Percentiles rank a stretch among this genome's conserved stretches.
These are phyloP conservation scores for Aspergillus homomorphus DNA, from an alignment of 495 filamentous ascomycete genomes.

Conservation along the genomic window DNA sequence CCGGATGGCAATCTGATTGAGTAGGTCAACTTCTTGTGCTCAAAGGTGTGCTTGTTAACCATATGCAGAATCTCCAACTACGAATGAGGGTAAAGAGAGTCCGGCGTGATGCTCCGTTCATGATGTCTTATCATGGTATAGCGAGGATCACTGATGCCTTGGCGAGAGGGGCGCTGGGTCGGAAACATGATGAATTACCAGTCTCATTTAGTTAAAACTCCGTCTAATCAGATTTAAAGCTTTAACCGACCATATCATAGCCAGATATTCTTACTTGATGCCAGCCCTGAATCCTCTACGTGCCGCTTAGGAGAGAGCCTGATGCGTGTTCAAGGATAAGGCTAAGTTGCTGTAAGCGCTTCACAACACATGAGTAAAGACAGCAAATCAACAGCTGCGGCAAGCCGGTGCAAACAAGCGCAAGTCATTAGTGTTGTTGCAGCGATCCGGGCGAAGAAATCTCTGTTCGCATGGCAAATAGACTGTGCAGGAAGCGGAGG, in stretches of 20 bases:
- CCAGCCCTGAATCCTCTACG: neutral
- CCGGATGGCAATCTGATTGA: slow-evolving; percentile 58
- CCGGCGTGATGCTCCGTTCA: neutral
- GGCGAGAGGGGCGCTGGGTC: no score
- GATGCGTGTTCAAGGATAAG: neutral
- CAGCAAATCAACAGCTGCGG: neutral
- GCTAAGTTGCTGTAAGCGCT: neutral
- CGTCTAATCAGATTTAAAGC: no score
- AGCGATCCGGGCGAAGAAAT: no score
- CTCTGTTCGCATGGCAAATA: no score
- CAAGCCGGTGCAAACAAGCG: neutral
- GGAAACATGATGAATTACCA: no score
- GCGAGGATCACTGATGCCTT: neutral
- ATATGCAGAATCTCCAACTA: neutral
- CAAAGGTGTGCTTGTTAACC: neutral
- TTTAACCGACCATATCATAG: no score
- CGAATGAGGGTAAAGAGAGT: neutral
- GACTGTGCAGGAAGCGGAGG: no score
- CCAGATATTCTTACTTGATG: no score
- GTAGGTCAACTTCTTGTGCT: slow-evolving; percentile 24
- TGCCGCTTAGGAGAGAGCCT: neutral
- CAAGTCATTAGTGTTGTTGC: neutral
- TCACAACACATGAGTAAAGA: neutral
- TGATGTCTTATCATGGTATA: neutral
- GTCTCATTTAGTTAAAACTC: no score